These are phyloP conservation scores for Ambrosiella beaveri DNA, from an alignment of 2,329 filamentous ascomycete species.

Conservation along the genomic window DNA sequence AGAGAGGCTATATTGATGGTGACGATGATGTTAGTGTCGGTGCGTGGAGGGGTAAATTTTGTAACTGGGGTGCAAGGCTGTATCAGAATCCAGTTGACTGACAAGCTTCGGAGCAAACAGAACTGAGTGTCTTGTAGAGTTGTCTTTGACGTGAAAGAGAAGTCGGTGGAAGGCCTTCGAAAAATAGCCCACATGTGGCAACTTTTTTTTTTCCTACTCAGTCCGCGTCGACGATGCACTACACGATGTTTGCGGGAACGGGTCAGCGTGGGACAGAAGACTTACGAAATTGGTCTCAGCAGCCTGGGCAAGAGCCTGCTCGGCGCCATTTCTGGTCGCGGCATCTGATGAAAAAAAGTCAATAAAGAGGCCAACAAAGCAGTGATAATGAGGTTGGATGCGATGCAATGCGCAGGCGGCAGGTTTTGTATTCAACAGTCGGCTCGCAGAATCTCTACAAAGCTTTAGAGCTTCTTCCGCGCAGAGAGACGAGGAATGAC, in stretches of 20 bases:
- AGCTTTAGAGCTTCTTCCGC: neutral
- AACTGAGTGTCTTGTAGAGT: neutral
- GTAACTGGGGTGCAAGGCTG: neutral
- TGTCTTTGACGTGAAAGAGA: neutral
- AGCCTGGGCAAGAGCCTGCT: slow-evolving; percentile 84
- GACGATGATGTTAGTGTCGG: neutral
- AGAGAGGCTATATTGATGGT: slow-evolving; percentile 51
- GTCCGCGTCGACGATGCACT: neutral
- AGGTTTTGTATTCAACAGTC: neutral
- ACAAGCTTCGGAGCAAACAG: neutral
- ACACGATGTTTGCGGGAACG: neutral
- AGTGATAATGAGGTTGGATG: too few relatives aligned
- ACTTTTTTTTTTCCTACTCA: neutral
- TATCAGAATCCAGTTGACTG: neutral
- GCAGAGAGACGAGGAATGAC: neutral
- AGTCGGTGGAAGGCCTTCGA: neutral
- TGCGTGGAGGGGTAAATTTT: neutral
- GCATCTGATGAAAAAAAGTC: slow-evolving; percentile 38
- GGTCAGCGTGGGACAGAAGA: slow-evolving; percentile 15
- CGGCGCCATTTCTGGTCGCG: slow-evolving; percentile 72
- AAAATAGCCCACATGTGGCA: neutral
- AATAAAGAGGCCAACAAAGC: neutral
- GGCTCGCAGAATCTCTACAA: neutral
- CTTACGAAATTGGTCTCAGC: slow-evolving; percentile 88
- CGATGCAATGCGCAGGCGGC: too few relatives aligned